Evolutionary conservation across 2,329 filamentous ascomycete genomes (phyloP), one percentile per base, ranked within the genome.

Genomic region (Botrytis paeoniae): DNA sequence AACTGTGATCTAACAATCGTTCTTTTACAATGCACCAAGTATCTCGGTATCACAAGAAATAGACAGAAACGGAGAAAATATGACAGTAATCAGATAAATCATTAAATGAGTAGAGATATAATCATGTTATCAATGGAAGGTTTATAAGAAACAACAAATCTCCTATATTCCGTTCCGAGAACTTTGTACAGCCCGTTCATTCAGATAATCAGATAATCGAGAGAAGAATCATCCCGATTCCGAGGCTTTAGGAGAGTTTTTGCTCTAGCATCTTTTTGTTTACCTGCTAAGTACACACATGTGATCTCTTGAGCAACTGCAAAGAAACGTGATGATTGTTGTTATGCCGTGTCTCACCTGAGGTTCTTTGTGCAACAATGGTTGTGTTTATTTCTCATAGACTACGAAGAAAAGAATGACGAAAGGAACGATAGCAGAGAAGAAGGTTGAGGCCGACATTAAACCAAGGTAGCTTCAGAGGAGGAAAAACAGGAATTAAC

Each of bases 121-220:
- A 54, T 66, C 43, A 54, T 39, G 16, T 39, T 66, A 54, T 66
- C 64, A 66, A 66, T 37, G 16, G 16, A 18, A 54, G n/a, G 10
- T 32, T 41, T 18, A 41, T 10, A 32, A 41, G 25, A 41, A 68
- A 57, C 48, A 54, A 54, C 25, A 29, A 68, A 32, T 68, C 65
- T 41, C 65, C 65, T 69, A 43, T 32, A 14, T 69, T 57, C 65
- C 65, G 63, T 48, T 18, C 63, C 63, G 63, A 48, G 29, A 39
- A 25, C 62, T 18, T 20, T 22, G 41, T 65, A 37, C 22, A 37
- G 45, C 65, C 41, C 41, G 3, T 48, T 57, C 37, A 25, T 48
- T 57, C 37, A 32, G 65, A 57, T 43, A 57, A 41, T 57, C 37
- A 32, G 65, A 57, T 43, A 57, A 41, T 69, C 65, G 65, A 57